Base-by-base conservation (phyloP, 495 filamentous ascomycete genomes). In the Evernia prunastri region DNA sequence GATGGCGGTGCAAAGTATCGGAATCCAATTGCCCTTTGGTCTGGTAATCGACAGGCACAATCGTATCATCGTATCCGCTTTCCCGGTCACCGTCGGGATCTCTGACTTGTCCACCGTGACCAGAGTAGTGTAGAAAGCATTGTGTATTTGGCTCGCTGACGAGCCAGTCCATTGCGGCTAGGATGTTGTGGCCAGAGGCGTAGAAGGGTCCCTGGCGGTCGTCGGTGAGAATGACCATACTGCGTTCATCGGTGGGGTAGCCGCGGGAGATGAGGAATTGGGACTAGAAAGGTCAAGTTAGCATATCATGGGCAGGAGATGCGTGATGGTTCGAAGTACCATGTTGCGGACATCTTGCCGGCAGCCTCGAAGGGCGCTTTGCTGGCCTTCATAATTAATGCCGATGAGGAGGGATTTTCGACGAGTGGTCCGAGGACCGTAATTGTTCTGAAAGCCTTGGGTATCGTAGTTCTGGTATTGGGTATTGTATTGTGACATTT, bases 341-440 rank as follows among this genome's bases (percentile, higher is more conserved):
- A 84, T 72, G 67, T 84, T 84, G 45, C 78, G 67, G 29, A 80
- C 76, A 66, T 86, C 83, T 61, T 83, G 80, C 69, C 84, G 79
- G 69, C 83, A 86, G 27, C 83, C 83, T 33, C 77, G 73, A 31
- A 86, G 74, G 58, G 76, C 71, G 56, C 84, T 76, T 0, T 75
- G 64, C 31, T 74, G 74, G 66, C 83, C 83, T n/a, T 72, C 74
- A 69, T 86, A 86, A 73, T 85, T 86, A 71, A 86, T 85, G 45
- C 83, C 83, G 57, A 86, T 85, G 23, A 86, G 70, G 40, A 86
- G 80, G 51, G 81, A 78, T 65, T 86, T 83, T 65, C 76, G 82
- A 61, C 79, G 79, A 8, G 20, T 40, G 8, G 54, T 63, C 31
- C 51, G 61, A 23, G 54, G 54, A 33, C 51, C 51, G 17, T 56